Conservation (phyloP, 2,329 filamentous ascomycete genomes). For the Clonostachys rhizophaga region DNA sequence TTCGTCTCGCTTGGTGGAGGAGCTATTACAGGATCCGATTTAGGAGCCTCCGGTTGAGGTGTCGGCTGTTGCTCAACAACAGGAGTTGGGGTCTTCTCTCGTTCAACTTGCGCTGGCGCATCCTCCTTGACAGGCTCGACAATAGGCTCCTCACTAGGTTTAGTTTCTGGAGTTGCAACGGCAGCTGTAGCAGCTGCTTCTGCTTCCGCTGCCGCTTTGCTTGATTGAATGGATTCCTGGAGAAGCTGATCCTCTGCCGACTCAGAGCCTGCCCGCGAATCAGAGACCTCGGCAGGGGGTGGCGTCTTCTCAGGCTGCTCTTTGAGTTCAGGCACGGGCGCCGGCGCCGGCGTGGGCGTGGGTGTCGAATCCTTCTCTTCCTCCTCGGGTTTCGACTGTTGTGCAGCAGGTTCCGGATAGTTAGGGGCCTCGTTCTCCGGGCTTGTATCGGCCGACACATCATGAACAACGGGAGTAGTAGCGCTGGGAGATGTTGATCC, state of each 20-base stretch:
- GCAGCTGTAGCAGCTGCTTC: constrained; percentile 4
- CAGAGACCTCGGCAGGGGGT: background rate
- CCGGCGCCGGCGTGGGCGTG: too few species aligned
- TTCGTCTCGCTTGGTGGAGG: background rate
- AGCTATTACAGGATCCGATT: background rate
- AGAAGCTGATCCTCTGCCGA: constrained; percentile 38
- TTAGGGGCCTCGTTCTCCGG: constrained; percentile 63
- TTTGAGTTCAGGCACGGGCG: background rate
- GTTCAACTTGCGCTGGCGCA: too few species aligned
- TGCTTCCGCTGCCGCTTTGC: constrained; percentile 9
- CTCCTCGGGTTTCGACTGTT: background rate
- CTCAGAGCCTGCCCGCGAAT: background rate
- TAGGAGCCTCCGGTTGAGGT: background rate
- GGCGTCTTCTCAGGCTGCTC: background rate
- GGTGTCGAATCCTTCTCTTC: background rate
- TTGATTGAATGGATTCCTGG: constrained; percentile 32
- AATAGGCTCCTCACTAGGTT: background rate
- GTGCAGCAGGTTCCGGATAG: constrained; percentile 33
- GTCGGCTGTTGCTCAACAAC: background rate
- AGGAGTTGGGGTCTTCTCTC: too few species aligned
- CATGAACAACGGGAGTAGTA: constrained; percentile 64
- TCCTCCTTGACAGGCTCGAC: too few species aligned
- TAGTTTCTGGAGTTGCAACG: constrained; percentile 1
- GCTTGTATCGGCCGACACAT: constrained; percentile 69
- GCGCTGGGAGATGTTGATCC: constrained; percentile 69